Conservation (phyloP, 129 eudicot species). For the Logfia minima region DNA sequence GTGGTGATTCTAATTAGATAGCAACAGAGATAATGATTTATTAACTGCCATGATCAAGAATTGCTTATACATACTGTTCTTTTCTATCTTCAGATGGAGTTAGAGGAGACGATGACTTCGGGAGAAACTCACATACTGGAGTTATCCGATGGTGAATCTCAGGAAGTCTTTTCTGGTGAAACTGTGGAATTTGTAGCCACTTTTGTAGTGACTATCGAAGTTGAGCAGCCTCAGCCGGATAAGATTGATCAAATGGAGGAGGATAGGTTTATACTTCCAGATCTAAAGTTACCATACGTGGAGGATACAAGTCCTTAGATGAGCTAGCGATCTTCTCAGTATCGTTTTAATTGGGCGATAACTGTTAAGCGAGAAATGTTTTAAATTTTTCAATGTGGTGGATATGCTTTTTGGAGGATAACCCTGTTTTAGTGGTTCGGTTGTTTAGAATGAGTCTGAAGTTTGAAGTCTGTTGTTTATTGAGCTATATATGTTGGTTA, state of each 20-base stretch:
- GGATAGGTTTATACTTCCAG: background rate
- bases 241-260: too few species aligned
- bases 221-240: background rate
- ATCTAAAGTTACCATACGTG: background rate
- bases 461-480: background rate
- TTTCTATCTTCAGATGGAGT: too few species aligned
- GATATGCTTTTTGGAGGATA: background rate
- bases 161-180: background rate
- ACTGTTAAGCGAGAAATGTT: too few species aligned
- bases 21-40: background rate
- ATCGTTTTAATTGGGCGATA: background rate
- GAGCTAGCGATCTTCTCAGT: too few species aligned
- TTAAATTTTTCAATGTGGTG: background rate
- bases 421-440: too few species aligned
- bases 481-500: background rate
- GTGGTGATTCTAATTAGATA: too few species aligned
- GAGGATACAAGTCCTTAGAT: background rate
- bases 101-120: background rate
- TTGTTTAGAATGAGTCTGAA: too few species aligned
- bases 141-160: background rate
- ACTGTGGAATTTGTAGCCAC: background rate
- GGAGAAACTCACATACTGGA: background rate
- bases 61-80: too few species aligned
- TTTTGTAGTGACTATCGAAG: background rate
- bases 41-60: background rate